Evolutionary conservation across 768 basidiomycete species (phyloP).

Genomic region (Tricholoma terreum): DNA sequence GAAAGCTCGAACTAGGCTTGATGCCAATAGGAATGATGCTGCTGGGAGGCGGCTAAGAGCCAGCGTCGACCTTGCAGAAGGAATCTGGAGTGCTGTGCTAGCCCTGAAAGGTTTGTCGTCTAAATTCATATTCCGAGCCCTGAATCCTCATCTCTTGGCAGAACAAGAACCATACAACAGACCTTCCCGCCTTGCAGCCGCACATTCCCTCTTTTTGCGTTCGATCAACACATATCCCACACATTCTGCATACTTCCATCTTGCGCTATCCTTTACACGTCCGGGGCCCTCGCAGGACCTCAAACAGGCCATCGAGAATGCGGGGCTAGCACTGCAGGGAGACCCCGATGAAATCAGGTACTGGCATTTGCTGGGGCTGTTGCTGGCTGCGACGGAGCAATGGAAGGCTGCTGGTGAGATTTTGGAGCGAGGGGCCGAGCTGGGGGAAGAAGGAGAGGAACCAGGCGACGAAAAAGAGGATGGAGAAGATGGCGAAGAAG

Average conservation of each 20-base stretch:
- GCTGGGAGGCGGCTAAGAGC: conserved; percentile 46
- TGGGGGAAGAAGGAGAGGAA: conserved; percentile 36
- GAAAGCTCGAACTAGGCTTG: conserved; percentile 56
- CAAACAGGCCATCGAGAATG: conserved; percentile 61
- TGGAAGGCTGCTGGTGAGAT: conserved; percentile 77
- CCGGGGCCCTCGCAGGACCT: conserved; percentile 64
- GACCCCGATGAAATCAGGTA: conserved; percentile 63
- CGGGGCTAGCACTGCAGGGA: conserved; percentile 70
- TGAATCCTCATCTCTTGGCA: conserved; percentile 21
- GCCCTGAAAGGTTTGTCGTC: conserved; percentile 58
- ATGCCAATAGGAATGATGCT: conserved; percentile 34
- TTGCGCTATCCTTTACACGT: conserved; percentile 71
- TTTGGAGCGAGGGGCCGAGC: conserved; percentile 68
- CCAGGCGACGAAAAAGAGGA: not conserved
- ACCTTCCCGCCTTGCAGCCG: conserved; percentile 51
- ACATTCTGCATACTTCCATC: conserved; percentile 67
- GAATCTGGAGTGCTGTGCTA: conserved; percentile 68
- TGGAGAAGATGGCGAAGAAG: conserved; percentile 11
- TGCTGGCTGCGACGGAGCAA: conserved; percentile 76
- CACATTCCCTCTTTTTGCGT: conserved; percentile 47
- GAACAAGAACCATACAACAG: conserved; percentile 68
- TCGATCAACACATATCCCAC: conserved; percentile 50
- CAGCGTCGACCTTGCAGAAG: conserved; percentile 63
- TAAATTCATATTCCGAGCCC: not conserved
- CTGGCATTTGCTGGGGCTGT: conserved; percentile 88